These are phyloP conservation scores for Clavispora fructus DNA, from an alignment of 805 yeast genomes.

Conservation along the genomic window DNA sequence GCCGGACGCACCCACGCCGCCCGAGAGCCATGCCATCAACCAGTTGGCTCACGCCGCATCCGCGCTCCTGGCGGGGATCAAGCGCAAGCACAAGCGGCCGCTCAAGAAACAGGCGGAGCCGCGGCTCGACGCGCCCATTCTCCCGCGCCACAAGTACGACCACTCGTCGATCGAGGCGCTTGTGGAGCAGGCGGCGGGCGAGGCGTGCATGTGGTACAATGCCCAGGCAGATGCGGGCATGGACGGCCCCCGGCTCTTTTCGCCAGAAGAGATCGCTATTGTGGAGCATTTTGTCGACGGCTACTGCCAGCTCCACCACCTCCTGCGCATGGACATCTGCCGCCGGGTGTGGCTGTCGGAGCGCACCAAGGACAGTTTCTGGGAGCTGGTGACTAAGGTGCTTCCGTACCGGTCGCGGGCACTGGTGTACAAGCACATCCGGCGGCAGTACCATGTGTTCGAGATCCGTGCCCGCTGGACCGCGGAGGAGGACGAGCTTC, in stretches of 20 bases:
- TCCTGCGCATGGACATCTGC: constrained; percentile 67
- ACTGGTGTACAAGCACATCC: constrained; percentile 85
- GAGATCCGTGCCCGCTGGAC: constrained; percentile 90
- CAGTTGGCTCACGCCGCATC: constrained; percentile 28
- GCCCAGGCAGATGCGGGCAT: constrained; percentile 13
- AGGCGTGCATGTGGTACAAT: constrained; percentile 34
- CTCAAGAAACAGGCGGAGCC: constrained; percentile 3
- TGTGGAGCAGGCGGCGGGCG: constrained; percentile 31
- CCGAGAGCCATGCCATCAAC: constrained; percentile 16
- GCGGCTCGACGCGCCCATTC: background rate
- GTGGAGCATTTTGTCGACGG: constrained; percentile 69
- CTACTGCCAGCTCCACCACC: constrained; percentile 57
- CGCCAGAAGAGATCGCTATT: constrained; percentile 61
- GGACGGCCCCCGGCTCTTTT: constrained; percentile 42
- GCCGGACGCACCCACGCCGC: background rate
- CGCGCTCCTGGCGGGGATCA: constrained; percentile 12
- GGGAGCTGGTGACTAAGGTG: constrained; percentile 78
- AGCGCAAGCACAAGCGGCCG: constrained; percentile 4
- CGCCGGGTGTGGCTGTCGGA: constrained; percentile 84
- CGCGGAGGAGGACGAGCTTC: constrained; percentile 65
- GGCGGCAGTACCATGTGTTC: constrained; percentile 84
- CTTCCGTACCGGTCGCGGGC: constrained; percentile 84
- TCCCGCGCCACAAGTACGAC: constrained; percentile 17
- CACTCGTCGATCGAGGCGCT: constrained; percentile 28
- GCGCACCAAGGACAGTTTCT: constrained; percentile 79